Conservation (phyloP, 2,329 filamentous ascomycete genomes). For the Neocatenulostroma microsporum region DNA sequence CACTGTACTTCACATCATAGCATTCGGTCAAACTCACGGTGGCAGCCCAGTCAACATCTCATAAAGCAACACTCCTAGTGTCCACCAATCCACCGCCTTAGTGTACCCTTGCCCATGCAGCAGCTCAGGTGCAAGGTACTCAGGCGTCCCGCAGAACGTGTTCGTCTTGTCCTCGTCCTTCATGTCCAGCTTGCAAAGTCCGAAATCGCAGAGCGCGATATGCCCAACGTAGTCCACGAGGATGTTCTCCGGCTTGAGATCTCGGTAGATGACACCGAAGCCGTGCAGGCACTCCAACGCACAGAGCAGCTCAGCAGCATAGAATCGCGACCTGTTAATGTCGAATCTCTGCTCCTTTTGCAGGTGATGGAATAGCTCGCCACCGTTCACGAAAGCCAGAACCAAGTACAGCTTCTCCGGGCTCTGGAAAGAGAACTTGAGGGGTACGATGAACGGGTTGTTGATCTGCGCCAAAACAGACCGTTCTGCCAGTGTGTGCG, state of each 20-base stretch:
- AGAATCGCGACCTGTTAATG: conserved; percentile 93
- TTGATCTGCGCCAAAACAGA: conserved; percentile 98
- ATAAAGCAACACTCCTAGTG: conserved; percentile 91
- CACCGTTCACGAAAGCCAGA: conserved; percentile 93
- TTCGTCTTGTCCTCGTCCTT: conserved; percentile 98
- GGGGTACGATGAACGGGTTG: conserved; percentile 96
- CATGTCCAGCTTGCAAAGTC: conserved; percentile 97
- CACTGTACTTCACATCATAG: neutral
- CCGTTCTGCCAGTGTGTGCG: conserved; percentile 89
- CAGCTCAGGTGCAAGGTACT: conserved; percentile 92
- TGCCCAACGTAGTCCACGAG: conserved; percentile 95
- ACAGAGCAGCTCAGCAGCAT: conserved; percentile 91
- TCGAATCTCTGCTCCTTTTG: conserved; percentile 97
- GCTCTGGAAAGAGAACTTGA: conserved; percentile 99
- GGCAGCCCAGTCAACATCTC: conserved; percentile 98
- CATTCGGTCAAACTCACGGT: no score
- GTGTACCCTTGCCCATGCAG: conserved; percentile 92
- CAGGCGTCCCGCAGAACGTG: conserved; percentile 95
- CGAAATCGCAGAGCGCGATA: conserved; percentile 96
- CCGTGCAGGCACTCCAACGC: conserved; percentile 93
- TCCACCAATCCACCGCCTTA: conserved; percentile 99
- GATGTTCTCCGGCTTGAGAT: conserved; percentile 96
- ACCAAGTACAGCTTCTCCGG: conserved; percentile 98
- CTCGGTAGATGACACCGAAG: conserved; percentile 98
- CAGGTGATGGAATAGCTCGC: conserved; percentile 94